phyloP scores from a whole-genome alignment of 495 filamentous ascomycete species.

The Saxophila tyrrhenica region DNA sequence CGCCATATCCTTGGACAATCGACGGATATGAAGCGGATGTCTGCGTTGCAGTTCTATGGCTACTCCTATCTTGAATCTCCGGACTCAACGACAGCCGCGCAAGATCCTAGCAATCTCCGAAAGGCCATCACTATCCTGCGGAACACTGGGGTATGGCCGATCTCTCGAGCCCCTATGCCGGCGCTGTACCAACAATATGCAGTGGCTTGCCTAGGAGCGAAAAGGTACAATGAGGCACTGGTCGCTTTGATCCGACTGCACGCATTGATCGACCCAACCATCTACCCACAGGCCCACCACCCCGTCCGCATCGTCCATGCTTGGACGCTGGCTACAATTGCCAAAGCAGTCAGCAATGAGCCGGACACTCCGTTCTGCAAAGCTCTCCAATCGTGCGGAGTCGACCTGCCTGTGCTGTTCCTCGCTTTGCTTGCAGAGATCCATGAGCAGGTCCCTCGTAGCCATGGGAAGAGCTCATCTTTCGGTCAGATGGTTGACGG shows the following conservation, averaged over 20 bases:
- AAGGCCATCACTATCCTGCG: constrained; percentile 1
- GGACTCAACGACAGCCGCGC: constrained; percentile 14
- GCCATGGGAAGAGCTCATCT: constrained; percentile 24
- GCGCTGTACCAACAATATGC: constrained; percentile 24
- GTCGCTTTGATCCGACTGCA: constrained; percentile 12
- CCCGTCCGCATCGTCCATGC: constrained; percentile 30
- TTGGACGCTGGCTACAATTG: constrained; percentile 26
- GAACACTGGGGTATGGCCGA: constrained; percentile 15
- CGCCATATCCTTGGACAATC: not conserved
- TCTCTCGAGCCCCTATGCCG: constrained; percentile 23
- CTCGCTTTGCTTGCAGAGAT: constrained; percentile 26
- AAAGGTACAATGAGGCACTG: constrained; percentile 4
- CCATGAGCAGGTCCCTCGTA: constrained; percentile 17
- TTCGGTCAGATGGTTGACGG: constrained; percentile 25
- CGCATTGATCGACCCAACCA: constrained; percentile 23
- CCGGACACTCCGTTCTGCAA: constrained; percentile 6
- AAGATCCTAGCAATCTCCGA: not conserved
- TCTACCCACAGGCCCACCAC: constrained; percentile 25
- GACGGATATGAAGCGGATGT: not conserved
- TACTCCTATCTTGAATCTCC: constrained; percentile 7
- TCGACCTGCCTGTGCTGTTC: constrained; percentile 24
- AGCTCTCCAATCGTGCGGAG: constrained; percentile 6
- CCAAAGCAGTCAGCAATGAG: constrained; percentile 19
- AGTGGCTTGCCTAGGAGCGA: constrained; percentile 11
- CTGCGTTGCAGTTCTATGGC: constrained; percentile 11